phyloP scores from a whole-genome alignment of 2,329 filamentous ascomycete species.

The Thermothelomyces thermophilus region DNA sequence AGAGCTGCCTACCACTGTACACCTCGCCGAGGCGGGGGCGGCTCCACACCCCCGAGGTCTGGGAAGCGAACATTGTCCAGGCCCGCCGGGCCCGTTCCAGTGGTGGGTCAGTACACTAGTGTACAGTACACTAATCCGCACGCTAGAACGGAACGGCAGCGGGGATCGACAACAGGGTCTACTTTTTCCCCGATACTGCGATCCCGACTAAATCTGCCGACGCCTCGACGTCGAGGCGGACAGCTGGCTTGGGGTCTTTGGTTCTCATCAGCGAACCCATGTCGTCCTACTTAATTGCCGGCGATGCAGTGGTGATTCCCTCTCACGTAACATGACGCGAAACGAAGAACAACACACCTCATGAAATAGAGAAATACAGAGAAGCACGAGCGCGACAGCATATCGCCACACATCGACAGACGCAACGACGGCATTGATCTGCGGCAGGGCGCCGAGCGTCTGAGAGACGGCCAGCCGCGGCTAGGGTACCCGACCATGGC shows the following conservation, averaged over 20 bases:
- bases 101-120: too few species aligned
- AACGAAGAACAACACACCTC: too few species aligned
- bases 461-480: not conserved
- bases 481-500: not conserved
- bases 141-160: not conserved
- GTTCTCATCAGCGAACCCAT: not conserved
- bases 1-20: too few species aligned
- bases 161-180: conserved; percentile 22
- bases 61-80: not conserved
- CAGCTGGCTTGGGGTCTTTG: conserved; percentile 9
- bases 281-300: not conserved
- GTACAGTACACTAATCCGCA: too few species aligned
- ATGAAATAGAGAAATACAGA: too few species aligned
- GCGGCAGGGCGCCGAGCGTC: not conserved
- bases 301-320: too few species aligned
- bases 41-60: not conserved
- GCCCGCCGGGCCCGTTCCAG: too few species aligned
- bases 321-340: too few species aligned
- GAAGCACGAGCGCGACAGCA: too few species aligned
- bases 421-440: too few species aligned
- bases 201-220: conserved; percentile 26
- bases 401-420: too few species aligned
- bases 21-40: conserved; percentile 5
- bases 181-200: conserved; percentile 24
- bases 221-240: conserved; percentile 4